Base-by-base conservation (phyloP, 1,284 basidiomycete species). In the Tylopilus sp. region DNA sequence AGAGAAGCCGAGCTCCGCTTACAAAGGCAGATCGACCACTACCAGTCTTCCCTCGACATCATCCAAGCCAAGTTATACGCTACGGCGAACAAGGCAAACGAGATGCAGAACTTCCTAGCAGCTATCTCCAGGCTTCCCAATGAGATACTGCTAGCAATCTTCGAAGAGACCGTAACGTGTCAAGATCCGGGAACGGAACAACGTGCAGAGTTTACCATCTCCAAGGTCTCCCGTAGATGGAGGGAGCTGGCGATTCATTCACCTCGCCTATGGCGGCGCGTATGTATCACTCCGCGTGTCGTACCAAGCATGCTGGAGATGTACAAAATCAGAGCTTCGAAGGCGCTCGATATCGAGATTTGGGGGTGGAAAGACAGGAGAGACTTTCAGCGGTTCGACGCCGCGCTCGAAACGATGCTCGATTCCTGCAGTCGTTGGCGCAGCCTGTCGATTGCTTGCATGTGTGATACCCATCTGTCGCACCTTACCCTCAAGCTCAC, bases 351-450 rank as follows among this genome's bases (percentile, higher is more conserved):
- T n/a, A 35, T 64, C 38, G 61, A 66, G 19, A 48, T 64, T 2
- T 57, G 49, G 36, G 64, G 61, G 12, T 64, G 62, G 62, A 64
- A 50, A 43, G 64, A 64, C 30, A 66, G 63, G 43, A 51, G 49
- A n/a, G 64, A 66, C 6, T 65, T 66, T 35, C 66, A 65, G 36
- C 49, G 60, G 4, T 66, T 66, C 34, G 65, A 68, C 25, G 31
- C 44, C 28, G 60, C 58, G 31, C 48, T 64, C 21, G 62, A 61
- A 44, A 48, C 37, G 29, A 57, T 64, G 37, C 62, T 64, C 12
- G 58, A 63, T 23, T 66, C 64, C 18, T 45, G 45, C 13, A 49
- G 45, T 29, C 60, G 63, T 10, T 64, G 62, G 62, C 64, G 60
- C 39, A 61, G 60, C 43, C 43, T 64, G 19, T 57, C 54, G 15